These are phyloP conservation scores for Sclerotinia trifoliorum DNA, from an alignment of 2,329 filamentous ascomycete genomes.

Conservation along the genomic window DNA sequence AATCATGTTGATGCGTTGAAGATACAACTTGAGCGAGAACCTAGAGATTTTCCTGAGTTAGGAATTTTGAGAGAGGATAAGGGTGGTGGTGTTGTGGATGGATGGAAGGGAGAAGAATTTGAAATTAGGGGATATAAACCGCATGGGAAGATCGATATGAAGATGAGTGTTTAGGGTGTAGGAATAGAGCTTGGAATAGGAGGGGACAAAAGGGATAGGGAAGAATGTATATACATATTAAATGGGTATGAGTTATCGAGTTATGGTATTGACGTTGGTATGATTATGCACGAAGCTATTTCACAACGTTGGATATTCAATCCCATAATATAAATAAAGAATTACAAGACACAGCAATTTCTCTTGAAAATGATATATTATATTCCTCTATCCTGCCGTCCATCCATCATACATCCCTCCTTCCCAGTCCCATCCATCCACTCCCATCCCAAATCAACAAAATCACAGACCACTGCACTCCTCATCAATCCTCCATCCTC, in stretches of 20 bases:
- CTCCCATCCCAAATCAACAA: neutral
- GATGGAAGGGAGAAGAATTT: slow-evolving; percentile 87
- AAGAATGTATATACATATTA: neutral
- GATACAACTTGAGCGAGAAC: slow-evolving; percentile 76
- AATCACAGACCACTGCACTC: neutral
- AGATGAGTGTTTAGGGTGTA: slow-evolving; percentile 75
- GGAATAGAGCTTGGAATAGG: neutral
- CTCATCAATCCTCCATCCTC: neutral
- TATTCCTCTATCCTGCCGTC: no score
- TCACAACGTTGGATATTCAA: neutral
- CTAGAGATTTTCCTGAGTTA: slow-evolving; percentile 75
- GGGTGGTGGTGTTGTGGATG: slow-evolving; percentile 69
- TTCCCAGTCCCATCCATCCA: neutral
- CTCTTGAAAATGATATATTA: neutral
- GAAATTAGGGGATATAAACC: slow-evolving; percentile 84
- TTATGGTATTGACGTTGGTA: neutral
- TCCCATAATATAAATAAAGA: neutral
- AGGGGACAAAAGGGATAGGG: neutral
- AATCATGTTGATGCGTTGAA: slow-evolving; percentile 89
- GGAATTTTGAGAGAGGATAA: slow-evolving; percentile 67
- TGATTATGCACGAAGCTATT: neutral
- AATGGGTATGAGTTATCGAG: neutral
- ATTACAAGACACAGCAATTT: neutral
- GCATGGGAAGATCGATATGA: slow-evolving; percentile 92
- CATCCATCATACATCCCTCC: neutral